Percentiles rank a stretch among this genome's conserved stretches.
phyloP scores from a whole-genome alignment of 2,329 filamentous ascomycete genomes.

The Fusarium beomiforme region DNA sequence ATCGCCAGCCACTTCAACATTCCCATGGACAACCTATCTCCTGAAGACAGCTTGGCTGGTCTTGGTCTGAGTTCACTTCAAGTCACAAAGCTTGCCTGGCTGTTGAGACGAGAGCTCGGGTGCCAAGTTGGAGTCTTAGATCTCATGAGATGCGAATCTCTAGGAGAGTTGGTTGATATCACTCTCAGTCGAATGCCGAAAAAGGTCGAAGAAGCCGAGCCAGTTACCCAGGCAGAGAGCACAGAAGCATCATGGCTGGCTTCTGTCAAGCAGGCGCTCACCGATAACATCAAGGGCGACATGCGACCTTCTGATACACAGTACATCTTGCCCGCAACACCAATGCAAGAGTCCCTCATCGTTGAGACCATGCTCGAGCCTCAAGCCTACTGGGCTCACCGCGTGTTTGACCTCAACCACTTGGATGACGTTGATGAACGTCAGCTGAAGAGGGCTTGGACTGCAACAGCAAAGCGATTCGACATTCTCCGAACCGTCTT shows the following conservation, averaged over 20 bases:
- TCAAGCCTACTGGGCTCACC: slow-evolving; percentile 22
- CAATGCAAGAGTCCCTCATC: slow-evolving; percentile 22
- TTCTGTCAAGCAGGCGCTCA: background rate
- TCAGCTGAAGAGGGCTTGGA: slow-evolving; percentile 16
- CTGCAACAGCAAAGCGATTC: background rate
- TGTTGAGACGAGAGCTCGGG: slow-evolving; percentile 3
- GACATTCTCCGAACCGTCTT: slow-evolving; percentile 21
- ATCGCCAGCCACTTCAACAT: slow-evolving; percentile 22
- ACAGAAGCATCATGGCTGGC: background rate
- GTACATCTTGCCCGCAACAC: slow-evolving; percentile 1
- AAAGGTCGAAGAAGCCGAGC: fast-evolving
- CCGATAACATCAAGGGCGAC: background rate
- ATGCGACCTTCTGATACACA: slow-evolving; percentile 4
- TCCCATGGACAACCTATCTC: background rate
- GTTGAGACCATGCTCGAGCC: slow-evolving; percentile 25
- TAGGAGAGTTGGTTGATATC: slow-evolving; percentile 5
- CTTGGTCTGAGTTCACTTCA: slow-evolving; percentile 23
- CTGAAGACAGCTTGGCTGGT: slow-evolving; percentile 15
- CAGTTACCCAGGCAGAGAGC: fast-evolving
- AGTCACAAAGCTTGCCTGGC: slow-evolving; percentile 25
- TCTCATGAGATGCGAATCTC: slow-evolving; percentile 8
- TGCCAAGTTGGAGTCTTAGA: slow-evolving; percentile 19
- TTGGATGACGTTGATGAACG: background rate
- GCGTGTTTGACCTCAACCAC: slow-evolving; percentile 12
- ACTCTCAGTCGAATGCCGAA: background rate